Base-by-base conservation (phyloP, 768 basidiomycete genomes). In the Cantharellus anzutake region DNA sequence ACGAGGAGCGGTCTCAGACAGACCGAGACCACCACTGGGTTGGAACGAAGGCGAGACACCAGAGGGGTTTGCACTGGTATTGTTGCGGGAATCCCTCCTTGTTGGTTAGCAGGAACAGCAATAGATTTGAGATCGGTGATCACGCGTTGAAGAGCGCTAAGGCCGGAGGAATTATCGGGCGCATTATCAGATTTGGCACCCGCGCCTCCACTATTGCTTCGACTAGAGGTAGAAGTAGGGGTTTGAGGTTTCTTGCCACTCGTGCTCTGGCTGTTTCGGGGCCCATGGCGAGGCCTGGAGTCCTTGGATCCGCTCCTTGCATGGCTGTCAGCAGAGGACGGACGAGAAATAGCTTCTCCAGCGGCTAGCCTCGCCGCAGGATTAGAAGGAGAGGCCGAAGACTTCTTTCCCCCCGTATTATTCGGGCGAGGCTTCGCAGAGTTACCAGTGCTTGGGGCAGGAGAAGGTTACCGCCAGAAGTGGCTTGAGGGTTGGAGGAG, bases 81-180 rank as follows among this genome's bases (percentile, higher is more conserved):
- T 41, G 35, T n/a, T 63, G 41, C 67, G 2, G 70, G 68, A 42
- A 53, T 42, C 7, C 42, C 41, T 48, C 58, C 60, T 20, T 70
- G 14, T 67, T 62, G 4, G 71, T 78, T 78, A 48, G 67, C 58
- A 57, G 80, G 74, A 56, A 86, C 81, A 58, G 87, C 82, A 2
- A 88, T 78, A 16, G 84, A 83, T 76, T 91, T 94, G 63, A 96
- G 76, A 70, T 97, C 92, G 60, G 86, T 86, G 65, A 97, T 97
- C 70, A 96, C 84, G 60, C 88, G 81, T 68, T 97, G 91, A 58
- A 97, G 79, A 38, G 87, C 89, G 62, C 84, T 85, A 61, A 91
- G 74, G 16, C 85, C 87, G 68, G 84, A 84, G 67, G 84, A 87
- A 29, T 80, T 78, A 29, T 60, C 51, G 11, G 56, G 59, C 20